Conservation (phyloP, 257 asterid species). For the Gentiana macrophylla region DNA sequence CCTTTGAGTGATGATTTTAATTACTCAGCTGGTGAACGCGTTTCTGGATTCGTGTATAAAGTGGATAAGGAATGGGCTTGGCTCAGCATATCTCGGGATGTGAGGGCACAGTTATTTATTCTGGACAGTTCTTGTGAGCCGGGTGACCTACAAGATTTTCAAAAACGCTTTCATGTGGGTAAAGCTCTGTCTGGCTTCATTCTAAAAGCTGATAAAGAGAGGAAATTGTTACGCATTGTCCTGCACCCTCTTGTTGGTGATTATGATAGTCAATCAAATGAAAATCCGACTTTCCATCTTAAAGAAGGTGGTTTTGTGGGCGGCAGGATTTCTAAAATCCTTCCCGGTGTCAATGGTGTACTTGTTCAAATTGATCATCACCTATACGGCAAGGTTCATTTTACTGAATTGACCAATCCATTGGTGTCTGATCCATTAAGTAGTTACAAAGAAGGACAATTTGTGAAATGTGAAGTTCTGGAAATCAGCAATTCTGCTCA, state of each 20-base stretch:
- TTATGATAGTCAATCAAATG: slow-evolving; percentile 17
- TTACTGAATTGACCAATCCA: slow-evolving; percentile 55
- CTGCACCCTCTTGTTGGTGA: slow-evolving; percentile 26
- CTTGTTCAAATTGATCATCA: slow-evolving; percentile 61
- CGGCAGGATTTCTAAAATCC: slow-evolving; percentile 78
- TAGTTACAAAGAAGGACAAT: slow-evolving; percentile 67
- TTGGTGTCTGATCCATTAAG: slow-evolving; percentile 67
- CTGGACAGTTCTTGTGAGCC: slow-evolving; percentile 82
- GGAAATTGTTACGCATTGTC: slow-evolving; percentile 59
- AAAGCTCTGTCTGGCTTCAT: slow-evolving; percentile 53
- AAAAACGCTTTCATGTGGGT: slow-evolving; percentile 62
- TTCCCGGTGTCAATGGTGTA: slow-evolving; percentile 85
- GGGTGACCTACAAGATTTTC: slow-evolving; percentile 56
- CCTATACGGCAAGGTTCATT: slow-evolving; percentile 86
- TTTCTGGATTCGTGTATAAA: slow-evolving; percentile 78
- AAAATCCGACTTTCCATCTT: slow-evolving; percentile 29
- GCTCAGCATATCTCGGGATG: slow-evolving; percentile 64
- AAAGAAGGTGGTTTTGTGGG: slow-evolving; percentile 55
- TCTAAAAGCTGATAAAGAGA: slow-evolving; percentile 49
- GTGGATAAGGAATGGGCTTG: slow-evolving; percentile 78
- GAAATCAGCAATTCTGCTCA: slow-evolving; percentile 35
- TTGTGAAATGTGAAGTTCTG: slow-evolving; percentile 76
- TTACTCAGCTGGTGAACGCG: slow-evolving; percentile 49
- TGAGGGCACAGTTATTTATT: slow-evolving; percentile 58
- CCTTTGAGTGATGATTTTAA: slow-evolving; percentile 30